These are phyloP conservation scores for Solanum corneliomulleri DNA, from an alignment of 257 asterid species.

Conservation along the genomic window DNA sequence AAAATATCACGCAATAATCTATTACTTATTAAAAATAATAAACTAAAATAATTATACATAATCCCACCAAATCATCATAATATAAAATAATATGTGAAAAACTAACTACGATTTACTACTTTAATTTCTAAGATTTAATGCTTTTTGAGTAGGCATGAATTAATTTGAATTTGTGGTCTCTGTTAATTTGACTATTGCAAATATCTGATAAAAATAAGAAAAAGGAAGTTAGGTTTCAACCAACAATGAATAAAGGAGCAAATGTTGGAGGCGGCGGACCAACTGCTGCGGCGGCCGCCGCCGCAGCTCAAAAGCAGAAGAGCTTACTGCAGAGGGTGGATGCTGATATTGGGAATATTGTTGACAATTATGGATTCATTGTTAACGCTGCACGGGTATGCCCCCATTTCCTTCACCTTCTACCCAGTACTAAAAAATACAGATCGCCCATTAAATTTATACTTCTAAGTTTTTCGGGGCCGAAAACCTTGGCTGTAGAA, in stretches of 20 bases:
- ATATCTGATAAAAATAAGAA: not conserved
- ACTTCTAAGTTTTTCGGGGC: too few relatives aligned
- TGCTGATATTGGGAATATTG: conserved; percentile 63
- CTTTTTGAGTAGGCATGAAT: too few relatives aligned
- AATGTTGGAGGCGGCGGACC: conserved; percentile 46
- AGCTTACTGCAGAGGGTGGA: conserved; percentile 73
- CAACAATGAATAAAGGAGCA: conserved; percentile 60
- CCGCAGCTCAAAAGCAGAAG: conserved; percentile 85
- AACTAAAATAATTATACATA: too few relatives aligned
- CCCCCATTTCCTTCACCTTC: not conserved
- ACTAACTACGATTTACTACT: too few relatives aligned
- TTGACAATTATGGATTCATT: conserved; percentile 66
- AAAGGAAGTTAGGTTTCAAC: not conserved
- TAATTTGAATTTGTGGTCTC: not conserved
- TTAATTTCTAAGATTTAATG: too few relatives aligned
- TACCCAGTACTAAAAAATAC: not conserved
- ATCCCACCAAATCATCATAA: not conserved
- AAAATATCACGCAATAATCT: too few relatives aligned
- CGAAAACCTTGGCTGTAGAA: too few relatives aligned
- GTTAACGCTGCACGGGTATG: conserved; percentile 76
- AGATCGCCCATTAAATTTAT: not conserved
- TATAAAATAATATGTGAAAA: too few relatives aligned
- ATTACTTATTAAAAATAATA: too few relatives aligned
- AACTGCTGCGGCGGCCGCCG: conserved; percentile 58
- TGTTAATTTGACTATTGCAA: not conserved